Percentiles rank a stretch among this genome's conserved stretches.
phyloP scores from a whole-genome alignment of 352 stramenopile species.

The Phytophthora rubi region DNA sequence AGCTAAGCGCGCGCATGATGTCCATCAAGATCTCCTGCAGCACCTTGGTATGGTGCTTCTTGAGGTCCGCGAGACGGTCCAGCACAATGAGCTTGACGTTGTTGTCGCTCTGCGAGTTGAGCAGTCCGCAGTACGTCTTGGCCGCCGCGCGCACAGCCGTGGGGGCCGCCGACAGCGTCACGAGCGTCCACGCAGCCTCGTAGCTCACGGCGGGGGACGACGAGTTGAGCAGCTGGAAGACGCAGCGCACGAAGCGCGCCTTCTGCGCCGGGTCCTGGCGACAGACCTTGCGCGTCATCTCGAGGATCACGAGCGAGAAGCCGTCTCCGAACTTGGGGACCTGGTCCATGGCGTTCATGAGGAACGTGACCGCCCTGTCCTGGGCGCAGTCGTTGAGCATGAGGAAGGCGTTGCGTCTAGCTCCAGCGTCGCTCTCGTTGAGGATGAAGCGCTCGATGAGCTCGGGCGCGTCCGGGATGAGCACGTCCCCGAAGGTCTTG shows the following conservation, averaged over 20 bases:
- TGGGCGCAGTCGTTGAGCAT: slow-evolving; percentile 99
- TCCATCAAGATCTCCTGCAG: slow-evolving; percentile 99
- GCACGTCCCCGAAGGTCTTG: slow-evolving; percentile 93
- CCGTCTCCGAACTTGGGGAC: slow-evolving; percentile 95
- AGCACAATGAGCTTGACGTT: slow-evolving; percentile 99
- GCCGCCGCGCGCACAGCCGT: slow-evolving; percentile 97
- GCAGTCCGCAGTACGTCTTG: slow-evolving; percentile 97
- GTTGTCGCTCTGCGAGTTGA: slow-evolving; percentile 99
- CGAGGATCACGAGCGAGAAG: slow-evolving; percentile 99
- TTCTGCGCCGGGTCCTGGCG: slow-evolving; percentile 98
- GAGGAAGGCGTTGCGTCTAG: slow-evolving; percentile 98
- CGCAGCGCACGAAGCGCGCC: slow-evolving; percentile 98
- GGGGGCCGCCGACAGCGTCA: slow-evolving; percentile 97
- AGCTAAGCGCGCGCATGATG: slow-evolving; percentile 97
- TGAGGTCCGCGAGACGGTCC: slow-evolving; percentile 97
- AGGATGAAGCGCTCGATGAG: slow-evolving; percentile 96
- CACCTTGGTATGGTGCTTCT: slow-evolving; percentile 97
- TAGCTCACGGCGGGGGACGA: slow-evolving; percentile 94
- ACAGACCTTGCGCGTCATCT: slow-evolving; percentile 99
- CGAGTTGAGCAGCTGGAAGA: slow-evolving; percentile 98
- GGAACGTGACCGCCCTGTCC: slow-evolving; percentile 97
- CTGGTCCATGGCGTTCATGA: slow-evolving; percentile 97
- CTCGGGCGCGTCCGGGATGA: slow-evolving; percentile 98
- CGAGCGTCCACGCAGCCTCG: slow-evolving; percentile 99
- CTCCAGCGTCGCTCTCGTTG: slow-evolving; percentile 94